Base-by-base conservation (phyloP, 768 basidiomycete species). In the Exsudoporus frostii region DNA sequence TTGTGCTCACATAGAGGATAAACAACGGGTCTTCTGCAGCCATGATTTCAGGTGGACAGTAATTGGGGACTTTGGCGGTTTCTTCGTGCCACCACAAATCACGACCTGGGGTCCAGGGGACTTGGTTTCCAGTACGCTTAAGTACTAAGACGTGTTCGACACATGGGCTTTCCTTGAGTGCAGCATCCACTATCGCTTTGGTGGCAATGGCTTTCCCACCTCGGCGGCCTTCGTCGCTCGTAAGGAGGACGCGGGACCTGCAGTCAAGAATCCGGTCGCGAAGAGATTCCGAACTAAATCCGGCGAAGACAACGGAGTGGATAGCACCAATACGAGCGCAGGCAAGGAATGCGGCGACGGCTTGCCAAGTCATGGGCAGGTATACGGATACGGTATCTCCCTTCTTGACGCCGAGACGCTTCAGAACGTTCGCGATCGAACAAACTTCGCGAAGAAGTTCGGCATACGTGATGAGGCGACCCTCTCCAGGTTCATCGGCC, bases 31-130 rank as follows among this genome's bases (percentile, higher is more conserved):
- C 97, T 69, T 99, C 96, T n/a, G 90, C 72, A 30, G 81, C 67
- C 88, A 99, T 92, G 57, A 88, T 68, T 73, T 92, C 91, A 15
- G 86, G 86, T 1, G 95, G 85, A 76, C 92, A 96, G 75, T 91
- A 96, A 53, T 79, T 81, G 17, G 90, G 84, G 15, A 97, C 93
- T 69, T 85, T 90, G 20, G 77, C 81, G 25, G 79, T 78, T 74
- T 94, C 92, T 71, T 98, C 94, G 64, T 98, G 87, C 95, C 95
- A 98, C 96, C 96, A 98, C 61, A 82, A 78, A 69, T 99, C 96
- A 40, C 95, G 75, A 1, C 91, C 94, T 56, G 81, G 76, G 2
- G 83, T 86, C 87, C 89, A 92, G 4, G 85, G 76, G 17, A 97
- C 84, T 51, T 84, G 73, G 51, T 80, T 87, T 2, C 96, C 96